A percentile compares a stretch with the other conserved stretches of the same genome.
Evolutionary conservation across 1,284 basidiomycete genomes (phyloP).

Genomic region (Inonotus obliquus): DNA sequence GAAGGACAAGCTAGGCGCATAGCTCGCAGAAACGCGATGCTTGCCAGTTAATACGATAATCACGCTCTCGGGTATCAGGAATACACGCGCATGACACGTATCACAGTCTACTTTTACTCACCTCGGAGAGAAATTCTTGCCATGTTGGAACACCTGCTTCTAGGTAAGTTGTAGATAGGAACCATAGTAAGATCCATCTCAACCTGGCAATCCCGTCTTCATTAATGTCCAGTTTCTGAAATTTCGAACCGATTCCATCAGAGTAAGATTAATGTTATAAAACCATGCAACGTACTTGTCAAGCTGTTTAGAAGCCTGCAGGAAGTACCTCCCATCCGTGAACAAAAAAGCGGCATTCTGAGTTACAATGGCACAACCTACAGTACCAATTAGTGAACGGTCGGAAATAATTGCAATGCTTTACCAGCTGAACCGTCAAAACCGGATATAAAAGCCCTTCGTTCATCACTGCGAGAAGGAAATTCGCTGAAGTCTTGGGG

Average conservation of each 20-base stretch:
- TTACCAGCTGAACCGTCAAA: constrained; percentile 91
- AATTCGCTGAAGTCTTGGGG: constrained; percentile 85
- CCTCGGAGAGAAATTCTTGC: constrained; percentile 81
- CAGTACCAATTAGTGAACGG: constrained; percentile 11
- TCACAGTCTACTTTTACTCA: constrained; percentile 25
- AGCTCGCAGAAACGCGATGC: too few relatives aligned
- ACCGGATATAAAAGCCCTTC: constrained; percentile 85
- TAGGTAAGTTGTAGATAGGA: constrained; percentile 7
- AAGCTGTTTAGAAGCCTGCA: constrained; percentile 89
- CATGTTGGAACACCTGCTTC: constrained; percentile 79
- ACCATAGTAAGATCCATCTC: neutral
- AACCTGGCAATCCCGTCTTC: constrained; percentile 82
- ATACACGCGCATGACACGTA: neutral
- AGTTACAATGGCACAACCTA: constrained; percentile 81
- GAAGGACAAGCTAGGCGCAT: too few relatives aligned
- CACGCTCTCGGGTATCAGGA: neutral
- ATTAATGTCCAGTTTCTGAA: constrained; percentile 86
- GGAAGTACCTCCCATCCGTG: constrained; percentile 92
- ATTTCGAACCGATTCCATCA: neutral
- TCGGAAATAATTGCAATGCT: too few relatives aligned
- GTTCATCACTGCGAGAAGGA: constrained; percentile 76
- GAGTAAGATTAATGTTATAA: neutral
- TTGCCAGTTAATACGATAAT: neutral
- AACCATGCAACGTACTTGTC: constrained; percentile 50
- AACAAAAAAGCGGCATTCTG: constrained; percentile 71